phyloP scores from a whole-genome alignment of 2,329 filamentous ascomycete genomes.

The Saccharata proteae region DNA sequence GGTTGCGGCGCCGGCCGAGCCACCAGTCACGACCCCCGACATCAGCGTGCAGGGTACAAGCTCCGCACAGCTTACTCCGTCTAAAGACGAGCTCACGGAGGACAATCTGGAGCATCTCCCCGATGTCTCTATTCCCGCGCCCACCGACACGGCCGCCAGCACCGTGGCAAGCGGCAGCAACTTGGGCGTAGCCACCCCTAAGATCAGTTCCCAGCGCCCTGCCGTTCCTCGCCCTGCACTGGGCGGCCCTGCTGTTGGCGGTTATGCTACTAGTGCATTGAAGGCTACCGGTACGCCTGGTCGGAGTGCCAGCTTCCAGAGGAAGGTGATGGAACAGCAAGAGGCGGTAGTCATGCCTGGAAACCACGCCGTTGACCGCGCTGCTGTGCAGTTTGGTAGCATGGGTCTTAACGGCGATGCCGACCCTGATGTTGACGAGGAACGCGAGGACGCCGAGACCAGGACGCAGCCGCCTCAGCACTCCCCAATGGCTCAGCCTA shows the following conservation, averaged over 20 bases:
- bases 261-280: conserved; percentile 67
- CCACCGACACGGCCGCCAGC: conserved; percentile 76
- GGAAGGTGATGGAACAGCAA: conserved; percentile 84
- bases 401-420: conserved; percentile 70
- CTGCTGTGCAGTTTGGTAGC: conserved; percentile 91
- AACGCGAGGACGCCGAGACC: conserved; percentile 90
- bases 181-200: conserved; percentile 40
- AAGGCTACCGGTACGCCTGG: conserved; percentile 56
- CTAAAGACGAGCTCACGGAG: conserved; percentile 76
- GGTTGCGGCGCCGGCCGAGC: conserved; percentile 13
- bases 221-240: conserved; percentile 39
- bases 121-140: conserved; percentile 64
- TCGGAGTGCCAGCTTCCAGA: conserved; percentile 69
- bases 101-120: conserved; percentile 85
- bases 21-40: conserved; percentile 20
- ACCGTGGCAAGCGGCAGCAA: conserved; percentile 65
- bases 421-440: conserved; percentile 68
- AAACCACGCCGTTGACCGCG: conserved; percentile 85
- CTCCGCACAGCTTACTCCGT: conserved; percentile 41
- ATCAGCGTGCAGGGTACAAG: conserved; percentile 31
- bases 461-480: conserved; percentile 86
- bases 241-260: conserved; percentile 52
- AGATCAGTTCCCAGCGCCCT: conserved; percentile 45
- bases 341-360: conserved; percentile 97
- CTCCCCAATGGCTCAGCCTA: conserved; percentile 74